A percentile compares a stretch with the other conserved stretches of the same genome.
phyloP scores from a whole-genome alignment of 805 yeast genomes.

The Myxozyma lipomycoides region DNA sequence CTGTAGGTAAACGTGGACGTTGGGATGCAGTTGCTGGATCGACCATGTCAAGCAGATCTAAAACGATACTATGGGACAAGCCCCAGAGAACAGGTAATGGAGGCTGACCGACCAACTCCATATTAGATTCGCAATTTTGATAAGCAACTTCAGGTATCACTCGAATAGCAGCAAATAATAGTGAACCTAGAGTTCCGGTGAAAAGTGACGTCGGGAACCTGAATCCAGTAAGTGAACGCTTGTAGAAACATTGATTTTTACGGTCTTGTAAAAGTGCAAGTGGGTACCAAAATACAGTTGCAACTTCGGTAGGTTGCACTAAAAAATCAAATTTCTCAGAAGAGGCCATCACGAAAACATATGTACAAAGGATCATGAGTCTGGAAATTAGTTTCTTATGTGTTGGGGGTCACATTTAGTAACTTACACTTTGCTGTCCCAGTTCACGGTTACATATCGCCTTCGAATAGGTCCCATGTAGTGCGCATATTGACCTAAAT shows the following conservation, averaged over 20 bases:
- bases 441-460: slow-evolving; percentile 35
- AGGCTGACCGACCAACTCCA: background rate
- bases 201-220: background rate
- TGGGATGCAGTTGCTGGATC: slow-evolving; percentile 2
- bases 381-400: background rate
- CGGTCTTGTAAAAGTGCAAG: slow-evolving; percentile 30
- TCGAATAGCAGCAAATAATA: slow-evolving; percentile 10
- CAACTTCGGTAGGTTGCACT: slow-evolving; percentile 39
- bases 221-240: slow-evolving; percentile 26
- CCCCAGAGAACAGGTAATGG: slow-evolving; percentile 37
- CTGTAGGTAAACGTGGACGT: slow-evolving; percentile 15
- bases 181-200: slow-evolving; percentile 2
- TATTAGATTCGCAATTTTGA: background rate
- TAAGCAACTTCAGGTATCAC: background rate
- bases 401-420: background rate
- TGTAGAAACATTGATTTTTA: slow-evolving; percentile 16
- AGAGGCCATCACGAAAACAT: slow-evolving; percentile 34
- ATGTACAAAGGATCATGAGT: slow-evolving; percentile 39
- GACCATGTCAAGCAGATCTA: slow-evolving; percentile 31
- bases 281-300: slow-evolving; percentile 40
- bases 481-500: slow-evolving; percentile 31
- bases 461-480: slow-evolving; percentile 39
- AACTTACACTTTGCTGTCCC: slow-evolving; percentile 34
- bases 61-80: slow-evolving; percentile 37
- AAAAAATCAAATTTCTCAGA: slow-evolving; percentile 26